Conservation (phyloP, 2,329 filamentous ascomycete species). For the Pseudogymnoascus sp. region DNA sequence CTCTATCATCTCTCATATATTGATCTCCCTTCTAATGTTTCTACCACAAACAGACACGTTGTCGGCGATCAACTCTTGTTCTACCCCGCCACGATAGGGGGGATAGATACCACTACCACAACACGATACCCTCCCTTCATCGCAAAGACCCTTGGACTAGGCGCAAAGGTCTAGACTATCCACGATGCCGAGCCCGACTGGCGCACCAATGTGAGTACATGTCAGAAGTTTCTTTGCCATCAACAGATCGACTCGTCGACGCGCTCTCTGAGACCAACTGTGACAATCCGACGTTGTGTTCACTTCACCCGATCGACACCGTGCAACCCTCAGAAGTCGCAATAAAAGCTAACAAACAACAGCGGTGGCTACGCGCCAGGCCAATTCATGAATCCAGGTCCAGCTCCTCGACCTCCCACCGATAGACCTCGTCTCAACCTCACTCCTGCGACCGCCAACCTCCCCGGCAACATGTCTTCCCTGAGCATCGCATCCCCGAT, state of each 20-base stretch:
- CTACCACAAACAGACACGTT: neutral
- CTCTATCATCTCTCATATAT: neutral
- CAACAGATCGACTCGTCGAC: neutral
- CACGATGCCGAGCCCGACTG: conserved; percentile 6
- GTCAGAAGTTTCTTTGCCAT: neutral
- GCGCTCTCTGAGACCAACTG: neutral
- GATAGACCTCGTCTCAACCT: conserved; percentile 76
- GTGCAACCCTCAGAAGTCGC: neutral
- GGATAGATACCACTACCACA: conserved; percentile 5
- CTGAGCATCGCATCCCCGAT: conserved; percentile 66
- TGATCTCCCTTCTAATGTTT: neutral
- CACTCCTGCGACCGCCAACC: conserved; percentile 62
- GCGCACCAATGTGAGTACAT: neutral
- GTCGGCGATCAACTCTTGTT: conserved; percentile 4
- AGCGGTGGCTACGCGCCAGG: conserved; percentile 42
- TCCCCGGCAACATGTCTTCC: conserved; percentile 71
- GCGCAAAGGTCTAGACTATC: neutral
- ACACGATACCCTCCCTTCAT: neutral
- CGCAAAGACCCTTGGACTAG: neutral
- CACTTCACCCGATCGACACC: neutral
- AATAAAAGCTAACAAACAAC: conserved; percentile 4
- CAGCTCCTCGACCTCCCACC: conserved; percentile 80
- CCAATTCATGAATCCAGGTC: conserved; percentile 94
- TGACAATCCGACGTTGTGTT: neutral
- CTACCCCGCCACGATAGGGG: conserved; percentile 8